A percentile compares a stretch with the other conserved stretches of the same genome.
Evolutionary conservation across 306 rosid species (phyloP).

Genomic region (Cucumis melo): DNA sequence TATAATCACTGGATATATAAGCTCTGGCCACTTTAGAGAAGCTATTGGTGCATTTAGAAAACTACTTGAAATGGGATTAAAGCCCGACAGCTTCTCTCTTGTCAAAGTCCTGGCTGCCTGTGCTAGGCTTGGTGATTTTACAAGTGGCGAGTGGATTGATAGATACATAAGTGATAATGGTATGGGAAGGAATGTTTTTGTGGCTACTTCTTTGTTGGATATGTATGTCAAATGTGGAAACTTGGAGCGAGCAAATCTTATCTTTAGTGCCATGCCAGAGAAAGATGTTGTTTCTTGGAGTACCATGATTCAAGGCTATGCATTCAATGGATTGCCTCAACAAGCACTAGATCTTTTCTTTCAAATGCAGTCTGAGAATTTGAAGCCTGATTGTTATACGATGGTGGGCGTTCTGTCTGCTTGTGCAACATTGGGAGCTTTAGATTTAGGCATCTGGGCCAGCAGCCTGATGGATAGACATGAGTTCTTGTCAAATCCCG

Average conservation of each 20-base stretch:
- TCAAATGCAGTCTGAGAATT: slow-evolving; percentile 38
- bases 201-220: slow-evolving; percentile 40
- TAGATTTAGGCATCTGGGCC: slow-evolving; percentile 6
- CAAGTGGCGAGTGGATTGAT: slow-evolving; percentile 52
- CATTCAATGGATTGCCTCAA: background rate
- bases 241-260: background rate
- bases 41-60: slow-evolving; percentile 36
- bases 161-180: slow-evolving; percentile 29
- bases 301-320: slow-evolving; percentile 1
- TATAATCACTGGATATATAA: background rate
- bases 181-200: slow-evolving; percentile 35
- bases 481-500: slow-evolving; percentile 41
- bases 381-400: slow-evolving; percentile 50
- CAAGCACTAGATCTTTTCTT: background rate
- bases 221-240: slow-evolving; percentile 1
- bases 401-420: slow-evolving; percentile 36
- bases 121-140: slow-evolving; percentile 9
- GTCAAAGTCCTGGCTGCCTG: background rate
- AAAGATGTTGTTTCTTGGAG: slow-evolving; percentile 4
- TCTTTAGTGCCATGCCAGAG: background rate
- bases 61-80: slow-evolving; percentile 47
- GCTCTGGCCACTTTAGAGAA: slow-evolving; percentile 22
- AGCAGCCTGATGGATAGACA: slow-evolving; percentile 29
- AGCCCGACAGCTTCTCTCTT: slow-evolving; percentile 30
- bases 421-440: slow-evolving; percentile 4